These are phyloP conservation scores for Mycena polygramma DNA, from an alignment of 768 basidiomycete genomes.

Conservation along the genomic window DNA sequence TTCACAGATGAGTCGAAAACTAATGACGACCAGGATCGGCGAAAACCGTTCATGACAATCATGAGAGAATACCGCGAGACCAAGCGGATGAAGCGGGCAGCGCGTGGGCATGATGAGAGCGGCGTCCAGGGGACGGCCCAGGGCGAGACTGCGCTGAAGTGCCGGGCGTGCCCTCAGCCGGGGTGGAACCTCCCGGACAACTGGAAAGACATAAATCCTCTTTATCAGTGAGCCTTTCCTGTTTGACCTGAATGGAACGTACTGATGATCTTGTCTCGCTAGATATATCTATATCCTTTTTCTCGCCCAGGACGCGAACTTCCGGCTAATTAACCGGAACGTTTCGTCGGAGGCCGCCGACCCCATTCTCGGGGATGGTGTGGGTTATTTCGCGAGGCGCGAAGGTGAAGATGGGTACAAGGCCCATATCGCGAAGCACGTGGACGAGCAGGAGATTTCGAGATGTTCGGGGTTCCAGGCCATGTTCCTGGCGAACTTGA, in stretches of 20 bases:
- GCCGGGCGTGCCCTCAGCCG: slow-evolving; percentile 30
- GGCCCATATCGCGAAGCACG: not conserved
- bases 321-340: not conserved
- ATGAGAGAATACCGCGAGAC: slow-evolving; percentile 28
- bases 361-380: not conserved
- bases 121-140: not conserved
- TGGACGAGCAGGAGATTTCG: not conserved
- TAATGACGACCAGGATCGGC: slow-evolving; percentile 23
- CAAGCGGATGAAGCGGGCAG: slow-evolving; percentile 17
- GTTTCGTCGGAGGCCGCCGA: not conserved
- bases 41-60: slow-evolving; percentile 27
- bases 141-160: slow-evolving; percentile 17
- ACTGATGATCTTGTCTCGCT: no score
- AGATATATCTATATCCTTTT: slow-evolving; percentile 2
- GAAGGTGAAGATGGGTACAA: not conserved
- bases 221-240: not conserved
- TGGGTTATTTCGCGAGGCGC: not conserved
- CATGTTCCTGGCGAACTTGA: not conserved
- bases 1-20: not conserved
- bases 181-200: slow-evolving; percentile 27
- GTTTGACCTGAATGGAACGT: not conserved
- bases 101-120: slow-evolving; percentile 16
- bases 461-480: not conserved
- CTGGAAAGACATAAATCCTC: slow-evolving; percentile 15
- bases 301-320: not conserved